Base-by-base conservation (phyloP, 2,329 filamentous ascomycete genomes). In the Akanthomyces dipterigenus region DNA sequence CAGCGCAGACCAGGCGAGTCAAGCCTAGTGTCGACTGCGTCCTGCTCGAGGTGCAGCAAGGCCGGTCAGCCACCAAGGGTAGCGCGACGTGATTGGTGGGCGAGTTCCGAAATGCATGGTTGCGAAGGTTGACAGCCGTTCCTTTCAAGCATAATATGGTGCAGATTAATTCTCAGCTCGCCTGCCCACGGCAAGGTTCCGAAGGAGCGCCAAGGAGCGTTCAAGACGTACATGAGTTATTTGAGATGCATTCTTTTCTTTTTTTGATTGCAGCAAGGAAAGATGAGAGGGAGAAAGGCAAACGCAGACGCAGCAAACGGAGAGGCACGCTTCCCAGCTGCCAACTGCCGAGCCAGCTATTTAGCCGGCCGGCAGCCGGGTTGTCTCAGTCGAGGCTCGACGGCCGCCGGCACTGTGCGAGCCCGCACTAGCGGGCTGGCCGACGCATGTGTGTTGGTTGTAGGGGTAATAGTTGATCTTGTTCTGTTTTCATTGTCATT, bases 41-140 rank as follows among this genome's bases (percentile, higher is more conserved):
- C 31, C 16, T 49, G 43, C 34, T 20, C 26, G 26, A 36, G 26
- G 20, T 38, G 26, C 28, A 26, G 38, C 36, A 31, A 24, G 40
- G 42, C 49, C 36, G 11, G 58, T 60, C 56, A 60, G 56, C 48
- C 34, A 48, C 20, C 22, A 7, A 12, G 16, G 49, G 42, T 28
- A 24, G 34, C 5, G 40, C 8, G 49, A 5, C 40, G 14, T 60
- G 58, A 60, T 60, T 60, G 58, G 58, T 14, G 48, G 49, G 58
- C 58, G 58, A 60, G 58, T 60, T 54, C 58, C 58, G 58, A 48
- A 5, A 22, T 60, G 40, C 50, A 60, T 54, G 38, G 49, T 22
- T 22, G n/a, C 20, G 31, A 60, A 38, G 38, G 42, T 53, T 28
- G 38, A 46, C 38, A 54, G 24, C 24, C 43, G 56, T 60, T 60